Evolutionary conservation across 768 basidiomycete genomes (phyloP), one percentile per base, ranked within the genome.

Genomic region (Rhodotorula diobovata): DNA sequence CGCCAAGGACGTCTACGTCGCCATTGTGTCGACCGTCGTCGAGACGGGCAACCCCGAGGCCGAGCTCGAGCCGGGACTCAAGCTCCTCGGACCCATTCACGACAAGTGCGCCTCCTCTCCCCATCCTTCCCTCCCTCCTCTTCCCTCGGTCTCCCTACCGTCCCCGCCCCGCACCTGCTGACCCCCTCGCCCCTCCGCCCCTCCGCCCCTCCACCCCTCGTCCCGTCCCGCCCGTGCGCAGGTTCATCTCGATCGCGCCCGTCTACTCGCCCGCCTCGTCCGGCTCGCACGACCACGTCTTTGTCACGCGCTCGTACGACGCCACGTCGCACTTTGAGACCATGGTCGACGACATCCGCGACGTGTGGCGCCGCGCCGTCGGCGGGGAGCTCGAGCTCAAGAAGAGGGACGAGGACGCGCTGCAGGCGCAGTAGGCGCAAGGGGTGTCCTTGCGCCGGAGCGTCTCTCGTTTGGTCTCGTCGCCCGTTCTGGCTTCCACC

Each of bases 11-110:
- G 82, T 97, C 70, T 93, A 92, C 81, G 86, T 99, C 76, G 96
- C 94, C 56, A 99, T 99, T 76, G 96, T 99, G 75, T 96, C 93
- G 77, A 98, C 95, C 34, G 90, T 99, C 77, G 94, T 98, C 67
- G 96, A 99, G 83, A 98, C 96, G 6, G 85, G 87, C 80, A 87
- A 85, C 68, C 96, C 96, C 32, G 94, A 97, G 81, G 83, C 86
- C 53, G 96, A 99, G 83, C 92, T 99, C 75, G 81, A 83, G n/a
- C 92, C 95, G 61, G 96, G 91, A 75, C 86, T 98, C 63, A 86
- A 89, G 77, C 88, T 99, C 45, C 86, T 99, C 50, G 96, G 96
- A 7, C 85, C 89, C 37, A 92, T 98, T 76, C 85, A 90, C 77
- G 94, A 97, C 79, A 97, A 98, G 95, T 94, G 48, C 48, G 48